Conservation (phyloP, 345 rosid species). For the Excoecaria agallocha region DNA sequence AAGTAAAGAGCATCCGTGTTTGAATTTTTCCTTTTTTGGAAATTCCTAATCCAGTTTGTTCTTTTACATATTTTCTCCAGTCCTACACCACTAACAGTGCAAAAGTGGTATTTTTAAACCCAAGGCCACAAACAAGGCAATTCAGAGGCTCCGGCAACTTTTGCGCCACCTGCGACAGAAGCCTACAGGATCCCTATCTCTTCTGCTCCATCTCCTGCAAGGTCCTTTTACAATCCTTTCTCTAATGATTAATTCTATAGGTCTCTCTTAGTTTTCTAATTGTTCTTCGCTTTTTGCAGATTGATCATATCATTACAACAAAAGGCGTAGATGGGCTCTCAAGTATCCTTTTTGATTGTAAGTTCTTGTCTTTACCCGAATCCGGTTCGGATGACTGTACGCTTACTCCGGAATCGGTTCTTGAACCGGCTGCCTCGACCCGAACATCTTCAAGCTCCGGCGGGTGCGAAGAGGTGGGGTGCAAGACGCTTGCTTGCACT, state of each 20-base stretch:
- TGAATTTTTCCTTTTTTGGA: not conserved
- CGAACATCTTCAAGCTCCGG: slow-evolving; percentile 60
- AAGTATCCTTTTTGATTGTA: slow-evolving; percentile 58
- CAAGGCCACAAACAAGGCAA: slow-evolving; percentile 63
- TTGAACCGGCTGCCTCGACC: slow-evolving; percentile 54
- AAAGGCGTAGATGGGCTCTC: slow-evolving; percentile 50
- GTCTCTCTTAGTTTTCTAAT: slow-evolving; percentile 9
- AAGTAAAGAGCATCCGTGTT: slow-evolving; percentile 6
- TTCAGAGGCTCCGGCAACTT: slow-evolving; percentile 65
- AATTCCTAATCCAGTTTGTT: not conserved
- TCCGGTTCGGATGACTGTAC: slow-evolving; percentile 45
- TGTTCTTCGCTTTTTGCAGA: slow-evolving; percentile 29
- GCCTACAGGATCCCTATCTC: slow-evolving; percentile 61
- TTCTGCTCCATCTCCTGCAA: slow-evolving; percentile 92
- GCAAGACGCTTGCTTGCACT: slow-evolving; percentile 54
- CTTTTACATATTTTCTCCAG: slow-evolving; percentile 23
- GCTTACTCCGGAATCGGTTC: slow-evolving; percentile 58
- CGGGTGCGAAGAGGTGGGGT: slow-evolving; percentile 49
- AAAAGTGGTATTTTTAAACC: slow-evolving; percentile 80
- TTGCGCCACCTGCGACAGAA: slow-evolving; percentile 67
- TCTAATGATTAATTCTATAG: not conserved
- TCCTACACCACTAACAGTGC: slow-evolving; percentile 77
- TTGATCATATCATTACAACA: slow-evolving; percentile 49
- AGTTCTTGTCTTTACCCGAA: slow-evolving; percentile 57
- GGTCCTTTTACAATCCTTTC: slow-evolving; percentile 42